A percentile compares a stretch with the other conserved stretches of the same genome.
Conservation (phyloP, 768 basidiomycete species). For the Leccinum ochraceum region DNA sequence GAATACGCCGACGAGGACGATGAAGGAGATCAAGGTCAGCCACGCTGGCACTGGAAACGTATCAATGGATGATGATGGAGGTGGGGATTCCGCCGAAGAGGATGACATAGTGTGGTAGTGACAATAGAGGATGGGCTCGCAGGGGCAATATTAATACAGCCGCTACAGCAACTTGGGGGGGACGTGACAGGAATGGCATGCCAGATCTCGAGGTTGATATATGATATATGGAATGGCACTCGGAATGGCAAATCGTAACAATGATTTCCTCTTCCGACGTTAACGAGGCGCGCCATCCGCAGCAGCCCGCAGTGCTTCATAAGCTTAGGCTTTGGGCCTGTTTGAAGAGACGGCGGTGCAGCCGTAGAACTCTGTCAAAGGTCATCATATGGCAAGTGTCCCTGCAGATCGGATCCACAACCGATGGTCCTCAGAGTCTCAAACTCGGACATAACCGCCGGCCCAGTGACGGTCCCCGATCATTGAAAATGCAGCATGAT, state of each 20-base stretch:
- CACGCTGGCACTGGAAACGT: constrained; percentile 18
- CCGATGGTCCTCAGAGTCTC: background rate
- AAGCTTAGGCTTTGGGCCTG: background rate
- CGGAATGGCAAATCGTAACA: background rate
- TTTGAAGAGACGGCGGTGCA: background rate
- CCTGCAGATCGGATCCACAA: background rate
- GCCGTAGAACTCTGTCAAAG: background rate
- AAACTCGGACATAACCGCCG: background rate
- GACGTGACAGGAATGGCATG: background rate
- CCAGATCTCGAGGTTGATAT: background rate
- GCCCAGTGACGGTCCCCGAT: background rate
- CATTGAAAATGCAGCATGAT: background rate
- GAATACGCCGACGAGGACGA: constrained; percentile 22
- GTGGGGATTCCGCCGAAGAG: background rate
- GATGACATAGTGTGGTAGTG: constrained; percentile 4
- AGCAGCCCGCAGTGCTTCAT: background rate
- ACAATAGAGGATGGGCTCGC: background rate
- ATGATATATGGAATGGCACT: constrained; percentile 6
- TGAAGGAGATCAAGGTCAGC: constrained; percentile 17
- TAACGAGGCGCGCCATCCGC: background rate
- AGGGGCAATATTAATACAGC: background rate
- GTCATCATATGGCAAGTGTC: background rate
- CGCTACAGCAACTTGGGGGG: background rate
- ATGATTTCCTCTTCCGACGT: constrained; percentile 1
- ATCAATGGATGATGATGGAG: background rate